These are phyloP conservation scores for Pichia sp. DNA, from an alignment of 1,139 yeast genomes.

Conservation along the genomic window DNA sequence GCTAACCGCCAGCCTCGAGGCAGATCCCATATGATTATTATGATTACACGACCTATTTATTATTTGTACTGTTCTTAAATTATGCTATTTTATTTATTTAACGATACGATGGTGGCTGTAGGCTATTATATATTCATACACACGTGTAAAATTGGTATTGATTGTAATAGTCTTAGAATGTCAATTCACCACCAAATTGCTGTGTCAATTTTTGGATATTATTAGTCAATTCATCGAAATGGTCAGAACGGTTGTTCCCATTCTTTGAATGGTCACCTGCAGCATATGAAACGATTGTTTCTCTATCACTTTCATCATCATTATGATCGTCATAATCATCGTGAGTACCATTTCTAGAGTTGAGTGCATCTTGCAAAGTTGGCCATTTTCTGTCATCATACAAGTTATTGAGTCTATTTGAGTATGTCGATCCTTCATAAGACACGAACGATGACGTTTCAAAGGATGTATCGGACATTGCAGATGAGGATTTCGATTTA, in stretches of 20 bases:
- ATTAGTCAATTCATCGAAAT: conserved; percentile 8
- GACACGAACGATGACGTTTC: conserved; percentile 22
- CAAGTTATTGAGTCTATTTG: neutral
- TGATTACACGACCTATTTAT: too few species aligned
- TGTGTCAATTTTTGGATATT: conserved; percentile 15
- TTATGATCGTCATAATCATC: neutral
- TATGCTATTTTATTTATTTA: too few species aligned
- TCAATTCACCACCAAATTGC: conserved; percentile 15
- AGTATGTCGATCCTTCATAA: conserved; percentile 19
- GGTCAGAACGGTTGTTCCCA: conserved; percentile 1
- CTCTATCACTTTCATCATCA: conserved; percentile 9
- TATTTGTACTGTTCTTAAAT: too few species aligned
- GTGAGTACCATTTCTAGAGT: neutral
- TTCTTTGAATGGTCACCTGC: too few species aligned
- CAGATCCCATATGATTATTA: too few species aligned
- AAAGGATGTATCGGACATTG: too few species aligned
- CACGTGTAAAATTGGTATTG: neutral
- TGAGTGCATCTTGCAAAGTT: conserved; percentile 10
- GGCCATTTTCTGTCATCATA: conserved; percentile 16
- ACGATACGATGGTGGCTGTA: too few species aligned
- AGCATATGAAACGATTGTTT: conserved; percentile 9
- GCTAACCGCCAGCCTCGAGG: too few species aligned
- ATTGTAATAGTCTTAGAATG: conserved; percentile 9
- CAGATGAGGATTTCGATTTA: conserved; percentile 5
- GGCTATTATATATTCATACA: neutral